Conservation (phyloP, 768 basidiomycete genomes). For the Suillus americanus region DNA sequence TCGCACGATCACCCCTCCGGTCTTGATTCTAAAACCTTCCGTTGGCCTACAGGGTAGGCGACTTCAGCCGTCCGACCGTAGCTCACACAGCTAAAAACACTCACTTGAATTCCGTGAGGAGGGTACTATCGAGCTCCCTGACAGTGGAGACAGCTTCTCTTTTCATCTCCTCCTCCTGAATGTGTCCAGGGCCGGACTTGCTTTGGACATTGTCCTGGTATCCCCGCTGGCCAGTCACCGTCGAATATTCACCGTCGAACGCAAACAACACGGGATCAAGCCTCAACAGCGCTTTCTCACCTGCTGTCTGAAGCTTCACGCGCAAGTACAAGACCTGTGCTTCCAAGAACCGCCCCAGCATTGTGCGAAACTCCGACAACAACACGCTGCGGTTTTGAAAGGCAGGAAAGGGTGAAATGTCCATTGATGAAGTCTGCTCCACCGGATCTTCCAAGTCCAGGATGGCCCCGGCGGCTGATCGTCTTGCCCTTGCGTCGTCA, state of each 20-base stretch:
- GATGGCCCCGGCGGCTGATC: background rate
- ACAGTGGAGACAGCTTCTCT: slow-evolving; percentile 20
- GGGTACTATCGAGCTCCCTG: slow-evolving; percentile 9
- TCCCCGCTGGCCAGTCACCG: slow-evolving; percentile 15
- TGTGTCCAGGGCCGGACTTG: background rate
- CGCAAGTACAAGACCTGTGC: slow-evolving; percentile 24
- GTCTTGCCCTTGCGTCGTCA: slow-evolving; percentile 5
- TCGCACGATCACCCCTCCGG: slow-evolving; percentile 22
- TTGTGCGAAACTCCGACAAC: slow-evolving; percentile 15
- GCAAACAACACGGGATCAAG: slow-evolving; percentile 15
- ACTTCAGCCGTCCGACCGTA: background rate
- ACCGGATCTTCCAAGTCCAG: slow-evolving; percentile 2
- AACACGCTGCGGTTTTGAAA: slow-evolving; percentile 22
- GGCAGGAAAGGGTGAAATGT: slow-evolving; percentile 13
- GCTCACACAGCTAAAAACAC: background rate
- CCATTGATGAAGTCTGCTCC: background rate
- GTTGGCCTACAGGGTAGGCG: slow-evolving; percentile 11
- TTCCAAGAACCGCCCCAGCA: slow-evolving; percentile 22
- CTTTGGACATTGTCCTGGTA: background rate
- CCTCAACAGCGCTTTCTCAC: background rate
- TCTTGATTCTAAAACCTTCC: slow-evolving; percentile 21
- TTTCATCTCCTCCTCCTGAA: slow-evolving; percentile 15
- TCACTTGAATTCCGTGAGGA: slow-evolving; percentile 21
- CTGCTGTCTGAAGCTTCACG: slow-evolving; percentile 14
- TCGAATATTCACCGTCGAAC: slow-evolving; percentile 28